Conservation (phyloP, 257 asterid species). For the Ajuga chamaepitys region DNA sequence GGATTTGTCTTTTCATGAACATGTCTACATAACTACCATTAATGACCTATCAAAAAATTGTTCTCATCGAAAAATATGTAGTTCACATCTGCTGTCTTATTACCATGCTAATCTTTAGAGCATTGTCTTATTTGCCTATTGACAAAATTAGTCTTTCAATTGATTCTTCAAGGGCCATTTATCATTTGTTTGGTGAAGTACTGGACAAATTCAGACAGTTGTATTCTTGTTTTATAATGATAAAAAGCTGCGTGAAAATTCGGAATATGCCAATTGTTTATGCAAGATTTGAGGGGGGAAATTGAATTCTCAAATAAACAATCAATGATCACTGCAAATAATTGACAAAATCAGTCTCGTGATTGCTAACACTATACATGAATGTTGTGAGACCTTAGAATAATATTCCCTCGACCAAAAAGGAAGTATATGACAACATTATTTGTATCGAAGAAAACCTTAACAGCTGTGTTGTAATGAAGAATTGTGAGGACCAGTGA, state of each 20-base stretch:
- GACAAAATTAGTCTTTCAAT: constrained; percentile 10
- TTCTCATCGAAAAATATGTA: background rate
- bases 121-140: constrained; percentile 8
- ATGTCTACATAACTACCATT: background rate
- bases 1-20: no score
- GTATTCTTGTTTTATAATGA: constrained; percentile 12
- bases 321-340: background rate
- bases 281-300: background rate
- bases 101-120: background rate
- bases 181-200: constrained; percentile 11
- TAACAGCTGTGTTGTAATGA: background rate
- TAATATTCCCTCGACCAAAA: no score
- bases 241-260: background rate
- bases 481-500: background rate
- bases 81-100: background rate
- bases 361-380: constrained; percentile 11
- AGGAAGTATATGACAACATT: background rate
- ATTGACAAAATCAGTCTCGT: constrained; percentile 10
- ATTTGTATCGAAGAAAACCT: background rate
- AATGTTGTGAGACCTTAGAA: background rate
- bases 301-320: background rate
- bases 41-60: background rate
- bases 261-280: constrained; percentile 19
- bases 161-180: background rate
- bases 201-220: constrained; percentile 38